These are phyloP conservation scores for Primulina huaijiensis DNA, from an alignment of 257 asterid species.

Conservation along the genomic window DNA sequence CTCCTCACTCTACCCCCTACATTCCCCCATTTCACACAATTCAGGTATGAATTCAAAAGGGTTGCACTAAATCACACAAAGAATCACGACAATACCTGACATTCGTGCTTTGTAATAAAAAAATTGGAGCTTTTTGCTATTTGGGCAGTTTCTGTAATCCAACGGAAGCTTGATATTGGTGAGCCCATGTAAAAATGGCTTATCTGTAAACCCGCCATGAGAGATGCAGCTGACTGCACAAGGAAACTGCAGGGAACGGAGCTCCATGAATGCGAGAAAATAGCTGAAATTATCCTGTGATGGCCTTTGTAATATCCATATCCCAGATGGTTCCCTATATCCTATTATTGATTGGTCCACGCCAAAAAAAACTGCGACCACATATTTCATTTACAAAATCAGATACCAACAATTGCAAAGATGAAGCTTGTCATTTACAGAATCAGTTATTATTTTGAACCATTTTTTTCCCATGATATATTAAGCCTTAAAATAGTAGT, in stretches of 20 bases:
- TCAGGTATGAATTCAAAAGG: conserved; percentile 1
- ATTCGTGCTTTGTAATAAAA: conserved; percentile 44
- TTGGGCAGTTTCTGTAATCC: conserved; percentile 30
- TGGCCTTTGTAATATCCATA: conserved; percentile 23
- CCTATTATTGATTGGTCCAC: conserved; percentile 33
- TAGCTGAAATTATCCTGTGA: conserved; percentile 18
- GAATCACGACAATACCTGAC: conserved; percentile 43
- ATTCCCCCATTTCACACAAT: not conserved
- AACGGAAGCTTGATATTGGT: conserved; percentile 27
- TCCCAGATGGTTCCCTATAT: conserved; percentile 19
- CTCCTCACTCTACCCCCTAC: not conserved
- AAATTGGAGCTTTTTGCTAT: conserved; percentile 32
- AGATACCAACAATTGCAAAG: no score
- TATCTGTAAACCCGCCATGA: conserved; percentile 38
- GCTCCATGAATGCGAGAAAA: conserved; percentile 40
- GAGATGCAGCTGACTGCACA: conserved; percentile 43
- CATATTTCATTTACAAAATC: conserved; percentile 22
- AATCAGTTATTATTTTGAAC: no score
- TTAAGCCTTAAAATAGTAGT: no score
- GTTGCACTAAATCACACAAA: conserved; percentile 9
- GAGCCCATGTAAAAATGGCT: conserved; percentile 48
- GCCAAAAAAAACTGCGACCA: conserved; percentile 34
- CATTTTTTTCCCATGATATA: no score
- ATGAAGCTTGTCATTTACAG: no score
- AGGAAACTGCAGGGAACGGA: conserved; percentile 48